These are phyloP conservation scores for Protostelium mycophagum DNA, from an alignment of 78 protist genomes.

Conservation along the genomic window DNA sequence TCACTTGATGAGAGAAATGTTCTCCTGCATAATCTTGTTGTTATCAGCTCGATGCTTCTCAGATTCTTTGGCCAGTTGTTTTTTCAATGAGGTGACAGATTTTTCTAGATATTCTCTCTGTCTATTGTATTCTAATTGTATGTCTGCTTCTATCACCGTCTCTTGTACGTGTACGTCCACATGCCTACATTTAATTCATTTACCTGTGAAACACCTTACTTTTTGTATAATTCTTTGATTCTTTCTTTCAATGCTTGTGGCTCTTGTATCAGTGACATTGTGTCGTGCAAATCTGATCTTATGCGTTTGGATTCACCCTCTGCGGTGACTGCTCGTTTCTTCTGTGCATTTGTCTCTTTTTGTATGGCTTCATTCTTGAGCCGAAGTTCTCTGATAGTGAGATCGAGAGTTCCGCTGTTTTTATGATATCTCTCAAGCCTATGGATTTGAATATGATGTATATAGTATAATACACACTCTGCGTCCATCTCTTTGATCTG, in stretches of 20 bases:
- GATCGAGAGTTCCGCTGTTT: slow-evolving; percentile 26
- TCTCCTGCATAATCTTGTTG: slow-evolving; percentile 63
- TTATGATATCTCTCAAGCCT: slow-evolving; percentile 21
- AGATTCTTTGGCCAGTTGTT: slow-evolving; percentile 38
- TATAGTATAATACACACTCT: slow-evolving; percentile 16
- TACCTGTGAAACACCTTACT: slow-evolving; percentile 1
- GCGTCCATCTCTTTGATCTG: slow-evolving; percentile 65
- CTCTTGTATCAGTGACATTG: slow-evolving; percentile 45
- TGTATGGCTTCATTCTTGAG: slow-evolving; percentile 23
- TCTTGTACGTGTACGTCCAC: background rate
- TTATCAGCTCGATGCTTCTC: slow-evolving; percentile 45
- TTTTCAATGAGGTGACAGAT: slow-evolving; percentile 52
- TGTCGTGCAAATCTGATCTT: slow-evolving; percentile 31
- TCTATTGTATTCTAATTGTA: slow-evolving; percentile 45
- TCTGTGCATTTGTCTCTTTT: slow-evolving; percentile 10
- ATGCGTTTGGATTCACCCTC: background rate
- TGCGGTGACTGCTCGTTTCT: background rate
- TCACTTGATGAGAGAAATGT: slow-evolving; percentile 30
- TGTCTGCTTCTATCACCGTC: slow-evolving; percentile 12
- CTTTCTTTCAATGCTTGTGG: slow-evolving; percentile 12
- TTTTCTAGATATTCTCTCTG: slow-evolving; percentile 61
- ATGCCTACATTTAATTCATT: background rate
- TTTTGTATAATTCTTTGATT: slow-evolving; percentile 21
- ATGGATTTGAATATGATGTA: background rate
- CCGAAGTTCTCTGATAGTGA: slow-evolving; percentile 13